Base-by-base conservation (phyloP, 805 yeast species). In the Saccharomycopsis sp. region DNA sequence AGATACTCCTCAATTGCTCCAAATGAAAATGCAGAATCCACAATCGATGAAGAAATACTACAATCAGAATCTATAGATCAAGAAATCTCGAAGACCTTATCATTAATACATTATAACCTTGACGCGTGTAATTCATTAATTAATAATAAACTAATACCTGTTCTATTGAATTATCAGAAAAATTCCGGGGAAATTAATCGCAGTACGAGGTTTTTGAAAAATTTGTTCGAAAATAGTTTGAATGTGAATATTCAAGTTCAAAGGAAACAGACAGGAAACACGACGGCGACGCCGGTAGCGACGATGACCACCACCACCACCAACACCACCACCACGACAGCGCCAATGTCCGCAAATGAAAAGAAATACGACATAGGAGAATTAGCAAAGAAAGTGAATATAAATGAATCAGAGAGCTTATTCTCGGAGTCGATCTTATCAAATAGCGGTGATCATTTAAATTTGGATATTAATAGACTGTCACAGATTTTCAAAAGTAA, bases 241-340 rank as follows among this genome's bases (percentile, higher is more conserved):
- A 35, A 49, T 43, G 52, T 49, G n/a, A 49, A 44, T 22, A 49
- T 49, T 16, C 52, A 49, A 27, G 52, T 46, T 22, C 52, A 49
- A 19, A 33, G 19, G 35, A 31, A 14, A 14, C 4, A 17, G 24
- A 11, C 8, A 38, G 6, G 41, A 13, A 16, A 38, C n/a, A 24
- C 7, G 6, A 8, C n/a, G 17, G 38, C 11, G 14, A 20, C 20
- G 7, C 20, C 6, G n/a, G 38, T 13, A 20, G 35, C 9, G 5
- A 23, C 11, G n/a, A 16, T 7, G n/a, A n/a, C 31, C 27, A 28
- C n/a, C 20, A 11, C 16, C 4, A 32, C 14, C n/a, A 16, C 17
- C 9, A 21, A 38, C 8, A 19, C 31, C 22, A 4, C 11, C 13
- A 19, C 41, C 11, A 8, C 16, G 8, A n/a, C n/a, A n/a, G n/a